Evolutionary conservation across 345 rosid species (phyloP).

Genomic region (Lumnitzera littorea): DNA sequence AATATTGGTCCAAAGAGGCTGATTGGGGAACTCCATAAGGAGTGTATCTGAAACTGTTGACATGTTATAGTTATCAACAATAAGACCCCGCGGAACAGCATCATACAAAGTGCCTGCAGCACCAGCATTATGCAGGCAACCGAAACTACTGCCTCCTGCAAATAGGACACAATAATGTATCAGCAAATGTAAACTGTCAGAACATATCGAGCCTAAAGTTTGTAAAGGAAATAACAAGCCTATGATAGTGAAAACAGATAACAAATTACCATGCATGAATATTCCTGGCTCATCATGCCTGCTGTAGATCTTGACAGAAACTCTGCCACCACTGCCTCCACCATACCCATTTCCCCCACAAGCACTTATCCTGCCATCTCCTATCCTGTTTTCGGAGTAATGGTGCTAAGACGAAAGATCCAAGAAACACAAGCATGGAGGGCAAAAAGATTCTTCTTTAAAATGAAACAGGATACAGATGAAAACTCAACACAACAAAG

Average conservation of each 20-base stretch:
- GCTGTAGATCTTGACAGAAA: constrained; percentile 85
- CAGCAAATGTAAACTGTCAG: background rate
- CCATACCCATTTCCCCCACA: constrained; percentile 96
- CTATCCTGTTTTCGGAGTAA: constrained; percentile 65
- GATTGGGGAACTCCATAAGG: constrained; percentile 91
- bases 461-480: background rate
- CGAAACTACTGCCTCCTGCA: constrained; percentile 78
- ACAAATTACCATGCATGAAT: constrained; percentile 80
- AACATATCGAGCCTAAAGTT: background rate
- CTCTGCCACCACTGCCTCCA: constrained; percentile 99
- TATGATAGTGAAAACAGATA: constrained; percentile 4
- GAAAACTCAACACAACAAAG: no score
- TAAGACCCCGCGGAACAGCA: constrained; percentile 91
- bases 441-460: background rate
- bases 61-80: constrained; percentile 76
- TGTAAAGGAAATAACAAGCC: background rate
- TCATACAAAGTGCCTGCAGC: constrained; percentile 97
- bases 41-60: constrained; percentile 89
- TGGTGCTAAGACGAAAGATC: constrained; percentile 18
- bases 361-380: constrained; percentile 87
- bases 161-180: constrained; percentile 8
- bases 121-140: constrained; percentile 87
- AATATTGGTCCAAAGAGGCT: constrained; percentile 91
- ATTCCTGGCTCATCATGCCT: constrained; percentile 91
- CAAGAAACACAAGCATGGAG: background rate